These are phyloP conservation scores for Nicotiana attenuata DNA, from an alignment of 257 asterid genomes.

Conservation along the genomic window DNA sequence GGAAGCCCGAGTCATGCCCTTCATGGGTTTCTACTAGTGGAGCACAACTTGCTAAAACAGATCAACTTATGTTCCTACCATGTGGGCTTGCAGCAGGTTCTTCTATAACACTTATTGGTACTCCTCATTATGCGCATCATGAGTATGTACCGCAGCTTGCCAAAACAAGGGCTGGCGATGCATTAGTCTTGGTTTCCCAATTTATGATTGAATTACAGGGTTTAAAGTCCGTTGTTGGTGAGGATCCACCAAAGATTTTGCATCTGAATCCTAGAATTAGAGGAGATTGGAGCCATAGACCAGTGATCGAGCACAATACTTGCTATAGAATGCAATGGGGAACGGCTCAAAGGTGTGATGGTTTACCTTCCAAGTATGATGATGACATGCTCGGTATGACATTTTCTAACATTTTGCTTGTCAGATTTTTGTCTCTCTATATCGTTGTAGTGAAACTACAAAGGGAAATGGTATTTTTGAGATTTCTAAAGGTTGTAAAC, in stretches of 20 bases:
- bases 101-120: slow-evolving; percentile 81
- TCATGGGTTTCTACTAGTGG: slow-evolving; percentile 74
- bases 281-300: slow-evolving; percentile 97
- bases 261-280: slow-evolving; percentile 91
- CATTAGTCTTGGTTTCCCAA: slow-evolving; percentile 78
- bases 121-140: slow-evolving; percentile 77
- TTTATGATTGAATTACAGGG: slow-evolving; percentile 94
- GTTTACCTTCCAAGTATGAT: slow-evolving; percentile 62
- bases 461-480: background rate
- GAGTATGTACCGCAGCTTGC: slow-evolving; percentile 92
- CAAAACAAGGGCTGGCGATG: slow-evolving; percentile 41
- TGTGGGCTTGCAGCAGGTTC: slow-evolving; percentile 99
- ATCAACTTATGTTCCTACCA: slow-evolving; percentile 72
- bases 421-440: background rate
- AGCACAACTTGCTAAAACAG: slow-evolving; percentile 52
- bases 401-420: background rate
- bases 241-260: slow-evolving; percentile 95
- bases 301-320: slow-evolving; percentile 92
- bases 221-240: slow-evolving; percentile 85
- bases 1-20: slow-evolving; percentile 93
- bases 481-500: background rate
- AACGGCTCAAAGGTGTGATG: slow-evolving; percentile 85
- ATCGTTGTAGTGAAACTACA: too few species aligned
- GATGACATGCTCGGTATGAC: slow-evolving; percentile 81
- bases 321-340: slow-evolving; percentile 99